A percentile compares a stretch with the other conserved stretches of the same genome.
Conservation (phyloP, 1,284 basidiomycete species). For the Papiliotrema terrestris region DNA sequence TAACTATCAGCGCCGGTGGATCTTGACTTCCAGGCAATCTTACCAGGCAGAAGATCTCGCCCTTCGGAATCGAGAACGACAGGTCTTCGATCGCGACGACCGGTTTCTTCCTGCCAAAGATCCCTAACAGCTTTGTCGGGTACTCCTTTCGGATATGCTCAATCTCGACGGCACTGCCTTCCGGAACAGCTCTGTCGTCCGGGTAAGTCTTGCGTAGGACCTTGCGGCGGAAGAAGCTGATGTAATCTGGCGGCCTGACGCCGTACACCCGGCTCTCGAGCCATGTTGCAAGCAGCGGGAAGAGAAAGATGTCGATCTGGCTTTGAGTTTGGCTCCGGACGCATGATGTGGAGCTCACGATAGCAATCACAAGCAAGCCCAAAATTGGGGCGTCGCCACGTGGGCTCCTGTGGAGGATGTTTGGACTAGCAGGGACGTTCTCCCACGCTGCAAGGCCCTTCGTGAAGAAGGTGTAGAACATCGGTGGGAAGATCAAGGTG, state of each 20-base stretch:
- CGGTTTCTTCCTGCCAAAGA: conserved; percentile 39
- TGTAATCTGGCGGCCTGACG: conserved; percentile 27
- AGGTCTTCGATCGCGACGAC: conserved; percentile 64
- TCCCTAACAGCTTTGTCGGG: conserved; percentile 15
- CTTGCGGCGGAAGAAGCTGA: conserved; percentile 10
- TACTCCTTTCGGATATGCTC: conserved; percentile 26
- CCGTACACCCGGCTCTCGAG: conserved; percentile 64
- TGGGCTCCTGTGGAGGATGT: conserved; percentile 59
- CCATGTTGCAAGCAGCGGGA: conserved; percentile 61
- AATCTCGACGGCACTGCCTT: conserved; percentile 20
- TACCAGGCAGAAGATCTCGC: conserved; percentile 65
- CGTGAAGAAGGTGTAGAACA: conserved; percentile 69
- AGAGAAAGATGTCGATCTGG: conserved; percentile 66
- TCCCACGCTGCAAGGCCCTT: conserved; percentile 66
- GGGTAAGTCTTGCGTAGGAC: conserved; percentile 1
- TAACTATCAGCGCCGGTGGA: neutral
- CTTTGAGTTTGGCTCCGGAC: neutral
- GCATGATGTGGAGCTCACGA: conserved; percentile 52
- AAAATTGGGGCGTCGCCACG: conserved; percentile 58
- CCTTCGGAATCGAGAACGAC: conserved; percentile 61
- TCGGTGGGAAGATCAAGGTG: conserved; percentile 68
- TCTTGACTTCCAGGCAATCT: conserved; percentile 51
- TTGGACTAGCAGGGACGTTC: conserved; percentile 55
- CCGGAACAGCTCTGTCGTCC: conserved; percentile 1
- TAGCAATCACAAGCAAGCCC: conserved; percentile 60